Evolutionary conservation across 2,329 filamentous ascomycete species (phyloP).

Genomic region (Penicillium sp.): DNA sequence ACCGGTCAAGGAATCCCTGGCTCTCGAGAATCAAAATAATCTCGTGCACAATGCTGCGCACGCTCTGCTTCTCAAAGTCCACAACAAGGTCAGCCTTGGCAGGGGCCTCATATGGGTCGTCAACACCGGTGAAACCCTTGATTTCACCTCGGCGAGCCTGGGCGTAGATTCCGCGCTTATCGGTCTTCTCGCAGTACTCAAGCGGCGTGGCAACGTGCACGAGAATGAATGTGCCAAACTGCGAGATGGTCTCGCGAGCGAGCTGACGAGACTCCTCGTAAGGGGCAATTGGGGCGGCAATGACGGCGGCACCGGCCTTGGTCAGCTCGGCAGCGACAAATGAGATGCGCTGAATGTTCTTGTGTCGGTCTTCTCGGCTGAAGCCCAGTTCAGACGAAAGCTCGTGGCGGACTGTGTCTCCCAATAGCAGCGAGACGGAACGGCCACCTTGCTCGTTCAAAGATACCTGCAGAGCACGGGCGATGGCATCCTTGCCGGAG

Average conservation of each 20-base stretch:
- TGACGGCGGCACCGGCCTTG: slow-evolving; percentile 86
- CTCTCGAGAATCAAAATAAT: slow-evolving; percentile 91
- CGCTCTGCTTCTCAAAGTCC: slow-evolving; percentile 78
- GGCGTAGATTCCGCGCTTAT: slow-evolving; percentile 85
- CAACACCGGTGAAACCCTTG: slow-evolving; percentile 96
- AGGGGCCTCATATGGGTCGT: slow-evolving; percentile 91
- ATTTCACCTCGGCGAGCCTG: slow-evolving; percentile 84
- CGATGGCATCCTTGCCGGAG: slow-evolving; percentile 94
- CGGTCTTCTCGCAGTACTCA: slow-evolving; percentile 90
- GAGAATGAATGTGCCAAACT: slow-evolving; percentile 92
- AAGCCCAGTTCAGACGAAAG: slow-evolving; percentile 94
- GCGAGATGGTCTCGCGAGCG: slow-evolving; percentile 72
- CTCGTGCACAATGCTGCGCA: slow-evolving; percentile 92
- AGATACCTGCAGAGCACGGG: slow-evolving; percentile 90
- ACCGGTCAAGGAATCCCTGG: slow-evolving; percentile 75
- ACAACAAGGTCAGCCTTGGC: slow-evolving; percentile 78
- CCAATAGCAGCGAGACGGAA: slow-evolving; percentile 87
- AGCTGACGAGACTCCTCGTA: slow-evolving; percentile 74
- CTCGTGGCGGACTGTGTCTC: slow-evolving; percentile 90
- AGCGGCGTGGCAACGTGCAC: slow-evolving; percentile 91
- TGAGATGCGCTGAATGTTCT: slow-evolving; percentile 91
- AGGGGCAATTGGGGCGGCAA: slow-evolving; percentile 92
- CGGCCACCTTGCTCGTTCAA: slow-evolving; percentile 97
- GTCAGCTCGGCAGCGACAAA: slow-evolving; percentile 96
- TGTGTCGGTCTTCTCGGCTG: slow-evolving; percentile 84